A percentile compares a stretch with the other conserved stretches of the same genome.
Conservation (phyloP, 805 yeast genomes). For the Candida namnaoensis region DNA sequence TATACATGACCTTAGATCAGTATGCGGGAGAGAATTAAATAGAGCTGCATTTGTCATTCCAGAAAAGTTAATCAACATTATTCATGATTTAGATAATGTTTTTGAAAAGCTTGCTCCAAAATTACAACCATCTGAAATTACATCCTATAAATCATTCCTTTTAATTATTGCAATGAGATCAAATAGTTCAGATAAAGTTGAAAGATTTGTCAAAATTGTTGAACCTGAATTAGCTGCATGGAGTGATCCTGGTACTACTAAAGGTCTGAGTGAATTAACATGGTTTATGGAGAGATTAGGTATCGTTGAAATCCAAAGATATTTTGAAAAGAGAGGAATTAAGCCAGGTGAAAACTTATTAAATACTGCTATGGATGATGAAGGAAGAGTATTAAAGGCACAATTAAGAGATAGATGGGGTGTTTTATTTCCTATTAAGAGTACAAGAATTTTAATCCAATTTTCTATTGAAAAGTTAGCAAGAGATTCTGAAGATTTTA, state of each 20-base stretch:
- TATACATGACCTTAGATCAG: constrained; percentile 79
- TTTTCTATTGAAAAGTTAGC: constrained; percentile 88
- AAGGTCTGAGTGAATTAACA: constrained; percentile 80
- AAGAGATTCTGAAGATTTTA: constrained; percentile 69
- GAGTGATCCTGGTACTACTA: constrained; percentile 87
- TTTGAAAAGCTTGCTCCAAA: constrained; percentile 65
- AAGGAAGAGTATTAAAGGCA: constrained; percentile 67
- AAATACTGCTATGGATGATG: constrained; percentile 81
- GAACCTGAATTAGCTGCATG: constrained; percentile 91
- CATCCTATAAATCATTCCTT: constrained; percentile 86
- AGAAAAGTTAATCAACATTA: constrained; percentile 72
- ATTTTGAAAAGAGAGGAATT: constrained; percentile 77
- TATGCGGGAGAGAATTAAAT: constrained; percentile 92
- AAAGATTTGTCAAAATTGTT: constrained; percentile 76
- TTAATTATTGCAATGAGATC: constrained; percentile 88
- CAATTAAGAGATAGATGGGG: constrained; percentile 89
- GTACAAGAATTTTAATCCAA: constrained; percentile 90
- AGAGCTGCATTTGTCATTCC: constrained; percentile 94
- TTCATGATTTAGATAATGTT: constrained; percentile 75
- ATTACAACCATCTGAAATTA: constrained; percentile 84
- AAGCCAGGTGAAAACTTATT: constrained; percentile 68
- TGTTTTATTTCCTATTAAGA: constrained; percentile 88
- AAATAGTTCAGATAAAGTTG: constrained; percentile 62
- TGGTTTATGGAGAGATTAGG: constrained; percentile 99
- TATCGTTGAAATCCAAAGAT: constrained; percentile 85